These are phyloP conservation scores for Bombardia bombarda DNA, from an alignment of 495 filamentous ascomycete species.

Conservation along the genomic window DNA sequence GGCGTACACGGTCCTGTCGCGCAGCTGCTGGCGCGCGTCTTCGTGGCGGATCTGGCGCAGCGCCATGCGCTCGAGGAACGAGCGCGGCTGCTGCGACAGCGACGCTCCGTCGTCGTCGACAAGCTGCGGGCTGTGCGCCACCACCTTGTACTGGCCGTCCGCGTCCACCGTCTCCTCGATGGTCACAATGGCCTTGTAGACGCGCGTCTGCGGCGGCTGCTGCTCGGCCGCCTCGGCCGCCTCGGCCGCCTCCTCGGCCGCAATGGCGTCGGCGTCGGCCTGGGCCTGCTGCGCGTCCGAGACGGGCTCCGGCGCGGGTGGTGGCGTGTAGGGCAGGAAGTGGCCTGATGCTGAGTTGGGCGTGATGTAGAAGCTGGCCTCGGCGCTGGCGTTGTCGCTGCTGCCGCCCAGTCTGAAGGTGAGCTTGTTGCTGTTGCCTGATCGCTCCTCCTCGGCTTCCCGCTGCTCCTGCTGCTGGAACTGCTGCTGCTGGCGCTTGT, in stretches of 20 bases:
- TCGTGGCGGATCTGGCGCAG: constrained; percentile 41
- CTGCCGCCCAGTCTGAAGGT: constrained; percentile 25
- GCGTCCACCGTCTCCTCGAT: constrained; percentile 69
- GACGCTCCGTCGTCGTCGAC: constrained; percentile 31
- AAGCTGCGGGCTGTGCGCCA: constrained; percentile 43
- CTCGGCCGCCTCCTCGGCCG: constrained; percentile 22
- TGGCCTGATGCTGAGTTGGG: constrained; percentile 43
- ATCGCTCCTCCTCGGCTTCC: constrained; percentile 20
- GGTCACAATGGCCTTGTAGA: constrained; percentile 73
- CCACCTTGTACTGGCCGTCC: constrained; percentile 55
- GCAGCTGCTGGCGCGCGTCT: constrained; percentile 30
- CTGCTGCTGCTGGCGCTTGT: constrained; percentile 12
- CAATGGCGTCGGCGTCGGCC: too few relatives aligned
- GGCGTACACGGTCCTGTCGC: constrained; percentile 41
- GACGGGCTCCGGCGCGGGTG: constrained; percentile 61
- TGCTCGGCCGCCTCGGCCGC: constrained; percentile 28
- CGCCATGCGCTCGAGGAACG: constrained; percentile 45
- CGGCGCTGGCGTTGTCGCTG: constrained; percentile 35
- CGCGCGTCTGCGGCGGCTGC: constrained; percentile 41
- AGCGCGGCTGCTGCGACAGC: constrained; percentile 30
- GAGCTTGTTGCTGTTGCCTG: too few relatives aligned
- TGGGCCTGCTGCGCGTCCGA: too few relatives aligned
- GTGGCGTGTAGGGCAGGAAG: constrained; percentile 70
- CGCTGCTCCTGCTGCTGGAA: constrained; percentile 18
- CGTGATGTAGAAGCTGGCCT: constrained; percentile 35